phyloP scores from a whole-genome alignment of 78 protist species.

The Dictyostelium intermedium region DNA sequence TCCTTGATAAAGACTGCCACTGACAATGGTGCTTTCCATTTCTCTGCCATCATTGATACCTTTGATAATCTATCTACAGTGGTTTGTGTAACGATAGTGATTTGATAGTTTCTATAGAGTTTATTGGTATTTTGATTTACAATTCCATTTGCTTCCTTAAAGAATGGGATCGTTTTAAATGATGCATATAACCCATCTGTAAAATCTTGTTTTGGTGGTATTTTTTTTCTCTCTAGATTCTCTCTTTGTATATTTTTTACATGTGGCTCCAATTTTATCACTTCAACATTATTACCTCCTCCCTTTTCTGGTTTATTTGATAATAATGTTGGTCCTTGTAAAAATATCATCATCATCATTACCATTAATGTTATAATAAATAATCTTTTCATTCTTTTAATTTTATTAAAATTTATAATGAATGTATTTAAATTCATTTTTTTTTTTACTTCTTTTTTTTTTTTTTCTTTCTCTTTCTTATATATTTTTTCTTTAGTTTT shows the following conservation, averaged over 20 bases:
- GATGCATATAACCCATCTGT: neutral
- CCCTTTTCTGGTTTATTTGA: neutral
- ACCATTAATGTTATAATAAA: neutral
- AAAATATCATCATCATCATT: neutral
- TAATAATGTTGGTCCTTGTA: neutral
- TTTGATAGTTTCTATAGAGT: neutral
- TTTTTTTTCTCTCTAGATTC: neutral
- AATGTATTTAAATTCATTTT: neutral
- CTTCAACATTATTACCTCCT: neutral
- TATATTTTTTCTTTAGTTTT: neutral
- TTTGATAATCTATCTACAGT: constrained; percentile 50
- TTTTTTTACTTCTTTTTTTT: neutral
- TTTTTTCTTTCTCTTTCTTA: no score
- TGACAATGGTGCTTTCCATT: constrained; percentile 68
- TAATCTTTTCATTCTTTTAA: neutral
- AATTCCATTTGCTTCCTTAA: neutral
- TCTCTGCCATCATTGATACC: constrained; percentile 45
- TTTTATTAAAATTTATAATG: neutral
- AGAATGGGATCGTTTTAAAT: constrained; percentile 4
- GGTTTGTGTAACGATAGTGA: constrained; percentile 47
- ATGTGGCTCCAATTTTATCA: neutral
- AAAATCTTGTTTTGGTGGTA: constrained; percentile 24
- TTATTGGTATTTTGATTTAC: neutral
- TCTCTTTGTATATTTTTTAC: neutral
- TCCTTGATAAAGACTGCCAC: constrained; percentile 19